Conservation (phyloP, 2,329 filamentous ascomycete genomes). For the Chalaropsis ovoidea region DNA sequence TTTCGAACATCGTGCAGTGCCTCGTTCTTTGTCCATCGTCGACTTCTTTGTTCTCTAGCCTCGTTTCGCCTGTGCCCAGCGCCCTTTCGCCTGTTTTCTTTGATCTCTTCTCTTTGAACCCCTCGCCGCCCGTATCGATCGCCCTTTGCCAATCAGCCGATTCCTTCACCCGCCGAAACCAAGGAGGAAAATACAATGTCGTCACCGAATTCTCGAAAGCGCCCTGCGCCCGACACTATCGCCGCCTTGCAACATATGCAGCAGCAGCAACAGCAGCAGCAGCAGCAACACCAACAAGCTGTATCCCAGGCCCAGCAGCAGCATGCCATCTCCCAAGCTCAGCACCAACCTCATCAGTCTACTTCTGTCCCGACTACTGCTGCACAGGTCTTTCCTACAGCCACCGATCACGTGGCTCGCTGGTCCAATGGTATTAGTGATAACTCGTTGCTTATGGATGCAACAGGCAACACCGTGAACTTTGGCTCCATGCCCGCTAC, state of each 20-base stretch:
- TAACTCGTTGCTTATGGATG: constrained; percentile 18
- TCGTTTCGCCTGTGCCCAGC: background rate
- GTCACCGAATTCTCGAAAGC: constrained; percentile 24
- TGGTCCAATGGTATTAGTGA: constrained; percentile 16
- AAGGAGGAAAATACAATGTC: constrained; percentile 13
- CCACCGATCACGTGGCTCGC: constrained; percentile 18
- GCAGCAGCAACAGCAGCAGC: constrained; percentile 26
- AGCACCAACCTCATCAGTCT: constrained; percentile 1
- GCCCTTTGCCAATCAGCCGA: background rate
- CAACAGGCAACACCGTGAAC: constrained; percentile 16
- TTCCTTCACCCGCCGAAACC: background rate
- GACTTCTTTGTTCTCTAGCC: constrained; percentile 12
- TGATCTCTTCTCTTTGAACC: too few relatives aligned
- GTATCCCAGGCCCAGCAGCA: constrained; percentile 16
- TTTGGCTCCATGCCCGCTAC: constrained; percentile 13
- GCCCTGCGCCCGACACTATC: constrained; percentile 22
- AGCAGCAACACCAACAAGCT: constrained; percentile 26
- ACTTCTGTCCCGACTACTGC: background rate
- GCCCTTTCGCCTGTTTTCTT: background rate
- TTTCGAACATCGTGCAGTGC: constrained; percentile 2
- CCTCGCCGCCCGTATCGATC: background rate
- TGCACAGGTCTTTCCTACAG: constrained; percentile 5
- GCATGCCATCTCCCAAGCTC: background rate
- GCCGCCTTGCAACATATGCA: constrained; percentile 21
- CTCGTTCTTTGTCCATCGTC: constrained; percentile 6